Conservation (phyloP, 345 rosid genomes). For the Tarenaya hassleriana region DNA sequence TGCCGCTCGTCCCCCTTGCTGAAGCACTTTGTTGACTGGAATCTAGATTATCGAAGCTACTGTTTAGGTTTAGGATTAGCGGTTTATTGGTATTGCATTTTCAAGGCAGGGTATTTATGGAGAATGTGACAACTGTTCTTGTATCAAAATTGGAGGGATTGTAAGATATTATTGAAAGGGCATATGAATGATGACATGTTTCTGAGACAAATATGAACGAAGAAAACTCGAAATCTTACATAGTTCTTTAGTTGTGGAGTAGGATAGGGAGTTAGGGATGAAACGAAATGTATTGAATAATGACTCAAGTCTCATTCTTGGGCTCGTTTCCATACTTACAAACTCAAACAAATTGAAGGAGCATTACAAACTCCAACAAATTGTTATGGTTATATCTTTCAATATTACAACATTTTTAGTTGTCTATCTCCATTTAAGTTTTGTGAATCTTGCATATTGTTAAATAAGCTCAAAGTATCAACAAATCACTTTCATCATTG, state of each 20-base stretch:
- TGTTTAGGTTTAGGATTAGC: too few relatives aligned
- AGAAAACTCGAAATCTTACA: conserved; percentile 92
- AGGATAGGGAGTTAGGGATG: too few relatives aligned
- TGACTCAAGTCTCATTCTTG: too few relatives aligned
- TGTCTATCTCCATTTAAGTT: conserved; percentile 65
- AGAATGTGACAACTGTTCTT: conserved; percentile 69
- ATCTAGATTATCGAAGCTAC: too few relatives aligned
- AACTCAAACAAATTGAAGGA: too few relatives aligned
- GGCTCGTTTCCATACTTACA: too few relatives aligned
- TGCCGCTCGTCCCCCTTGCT: too few relatives aligned
- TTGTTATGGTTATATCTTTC: conserved; percentile 16
- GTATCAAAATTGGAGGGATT: conserved; percentile 74
- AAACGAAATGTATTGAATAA: too few relatives aligned
- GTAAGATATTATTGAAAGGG: conserved; percentile 59
- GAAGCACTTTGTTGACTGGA: too few relatives aligned
- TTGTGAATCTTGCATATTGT: conserved; percentile 98
- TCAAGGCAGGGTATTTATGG: conserved; percentile 91
- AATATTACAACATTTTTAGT: background rate
- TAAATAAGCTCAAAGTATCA: conserved; percentile 95
- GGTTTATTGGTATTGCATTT: conserved; percentile 6
- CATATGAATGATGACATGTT: conserved; percentile 74
- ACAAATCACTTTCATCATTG: conserved; percentile 89
- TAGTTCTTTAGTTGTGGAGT: conserved; percentile 84
- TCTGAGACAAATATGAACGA: conserved; percentile 95
- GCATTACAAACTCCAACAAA: too few relatives aligned